Evolutionary conservation across 1,284 basidiomycete genomes (phyloP), one percentile per base, ranked within the genome.

Genomic region (Naganishia liquefaciens): DNA sequence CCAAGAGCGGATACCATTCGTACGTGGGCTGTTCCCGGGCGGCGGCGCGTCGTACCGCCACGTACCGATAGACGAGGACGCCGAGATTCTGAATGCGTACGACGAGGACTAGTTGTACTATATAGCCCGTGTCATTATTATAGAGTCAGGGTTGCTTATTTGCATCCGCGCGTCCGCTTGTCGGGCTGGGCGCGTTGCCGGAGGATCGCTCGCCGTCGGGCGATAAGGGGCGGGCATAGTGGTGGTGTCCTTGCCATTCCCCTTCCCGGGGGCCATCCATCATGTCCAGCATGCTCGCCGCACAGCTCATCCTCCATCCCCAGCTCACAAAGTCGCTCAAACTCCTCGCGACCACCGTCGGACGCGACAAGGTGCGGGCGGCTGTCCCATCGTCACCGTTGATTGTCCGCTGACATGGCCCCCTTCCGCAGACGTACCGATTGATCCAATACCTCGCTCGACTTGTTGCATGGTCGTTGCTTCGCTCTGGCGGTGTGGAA

Each of bases 381-480:
- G 25, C 17, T 1, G 23, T 47, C 58, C 25, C 23, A 50, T 27
- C 42, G 4, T 9, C 57, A 60, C 30, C 63, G 53, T 28, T 28
- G 40, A 54, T 55, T n/a, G 23, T 11, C 19, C 19, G 39, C 58
- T 63, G 2, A 60, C 62, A 11, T 19, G 11, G 9, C 43, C 49
- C 39, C 46, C n/a, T 39, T 47, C 39, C n/a, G 37, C 17, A 94
- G 92, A 82, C 87, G 43, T 95, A 97, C 80, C 88, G 95, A 71
- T 85, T 91, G 30, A 79, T 94, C 66, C 95, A 99, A 81, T 98
- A 94, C 80, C 87, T 92, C 69, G 84, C 95, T 53, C 88, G 95
- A 27, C 88, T 98, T 77, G 84, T 93, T 68, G 88, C 93, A 0
- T 99, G 91, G 90, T 86, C 86, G 73, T 80, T 89, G 28, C 75